A percentile compares a stretch with the other conserved stretches of the same genome.
phyloP scores from a whole-genome alignment of 2,329 filamentous ascomycete species.

The Curvularia lunata region DNA sequence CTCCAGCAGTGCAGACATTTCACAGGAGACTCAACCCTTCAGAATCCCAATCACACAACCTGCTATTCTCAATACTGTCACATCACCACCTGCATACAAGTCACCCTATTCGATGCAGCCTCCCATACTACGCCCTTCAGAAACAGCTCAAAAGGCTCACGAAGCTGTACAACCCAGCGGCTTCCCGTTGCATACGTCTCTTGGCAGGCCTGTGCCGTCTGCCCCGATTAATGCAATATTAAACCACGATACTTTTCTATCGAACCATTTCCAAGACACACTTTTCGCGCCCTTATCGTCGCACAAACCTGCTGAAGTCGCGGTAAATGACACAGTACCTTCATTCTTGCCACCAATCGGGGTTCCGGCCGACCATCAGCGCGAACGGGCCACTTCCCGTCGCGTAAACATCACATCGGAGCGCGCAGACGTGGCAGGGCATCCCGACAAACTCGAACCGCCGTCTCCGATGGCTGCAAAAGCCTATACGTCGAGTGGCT shows the following conservation, averaged over 20 bases:
- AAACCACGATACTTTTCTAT: background rate
- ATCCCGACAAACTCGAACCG: background rate
- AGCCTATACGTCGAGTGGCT: background rate
- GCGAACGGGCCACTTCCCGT: constrained; percentile 17
- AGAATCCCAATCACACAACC: background rate
- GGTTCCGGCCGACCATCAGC: constrained; percentile 10
- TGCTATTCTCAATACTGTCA: background rate
- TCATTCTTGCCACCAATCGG: constrained; percentile 13
- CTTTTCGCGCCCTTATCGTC: background rate
- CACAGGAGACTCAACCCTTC: background rate
- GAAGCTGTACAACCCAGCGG: background rate
- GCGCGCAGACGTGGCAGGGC: constrained; percentile 5
- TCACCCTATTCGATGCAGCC: background rate
- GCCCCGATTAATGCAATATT: background rate
- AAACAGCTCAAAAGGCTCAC: background rate
- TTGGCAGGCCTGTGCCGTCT: background rate
- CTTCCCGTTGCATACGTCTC: background rate
- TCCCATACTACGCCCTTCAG: background rate
- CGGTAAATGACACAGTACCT: background rate
- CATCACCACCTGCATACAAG: background rate
- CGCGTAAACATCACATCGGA: constrained; percentile 12
- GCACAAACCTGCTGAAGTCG: background rate
- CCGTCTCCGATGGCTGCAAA: background rate
- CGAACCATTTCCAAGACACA: background rate
- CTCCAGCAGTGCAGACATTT: background rate